A percentile compares a stretch with the other conserved stretches of the same genome.
phyloP scores from a whole-genome alignment of 495 filamentous ascomycete species.

The Penicillium coffeae region DNA sequence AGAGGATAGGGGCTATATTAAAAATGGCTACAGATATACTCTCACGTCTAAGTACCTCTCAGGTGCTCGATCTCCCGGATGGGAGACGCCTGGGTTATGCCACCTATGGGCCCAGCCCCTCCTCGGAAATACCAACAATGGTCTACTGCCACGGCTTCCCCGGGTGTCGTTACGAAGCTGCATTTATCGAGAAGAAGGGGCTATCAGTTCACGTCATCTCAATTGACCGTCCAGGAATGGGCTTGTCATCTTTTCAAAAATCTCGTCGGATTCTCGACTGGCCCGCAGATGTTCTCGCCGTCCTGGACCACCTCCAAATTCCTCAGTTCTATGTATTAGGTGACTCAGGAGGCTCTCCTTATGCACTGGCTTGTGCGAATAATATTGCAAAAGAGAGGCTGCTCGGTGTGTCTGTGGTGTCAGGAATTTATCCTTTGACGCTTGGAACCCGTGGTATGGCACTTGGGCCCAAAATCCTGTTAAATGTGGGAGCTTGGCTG shows the following conservation, averaged over 20 bases:
- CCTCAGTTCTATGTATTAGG: slow-evolving; percentile 7
- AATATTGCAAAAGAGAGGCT: slow-evolving; percentile 3
- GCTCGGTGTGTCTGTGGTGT: slow-evolving; percentile 2
- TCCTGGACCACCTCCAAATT: slow-evolving; percentile 7
- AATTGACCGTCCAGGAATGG: slow-evolving; percentile 9
- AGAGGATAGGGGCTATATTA: too few relatives aligned
- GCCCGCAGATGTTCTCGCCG: slow-evolving; percentile 8
- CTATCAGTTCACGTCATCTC: slow-evolving; percentile 1
- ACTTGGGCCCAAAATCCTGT: not conserved
- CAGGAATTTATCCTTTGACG: slow-evolving; percentile 4
- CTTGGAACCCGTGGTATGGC: slow-evolving; percentile 4
- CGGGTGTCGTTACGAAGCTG: slow-evolving; percentile 6
- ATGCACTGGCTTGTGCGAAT: slow-evolving; percentile 9
- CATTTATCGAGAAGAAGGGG: not conserved
- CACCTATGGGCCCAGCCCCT: not conserved
- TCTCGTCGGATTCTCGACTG: slow-evolving; percentile 7
- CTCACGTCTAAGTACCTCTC: too few relatives aligned
- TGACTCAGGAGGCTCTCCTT: slow-evolving; percentile 8
- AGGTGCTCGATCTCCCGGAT: too few relatives aligned
- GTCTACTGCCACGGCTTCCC: slow-evolving; percentile 14
- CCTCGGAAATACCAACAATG: not conserved
- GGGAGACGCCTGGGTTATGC: not conserved
- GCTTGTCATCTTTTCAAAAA: slow-evolving; percentile 4
- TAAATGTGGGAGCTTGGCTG: slow-evolving; percentile 4
- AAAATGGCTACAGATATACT: too few relatives aligned